phyloP scores from a whole-genome alignment of 306 rosid species.

The Quercus robur region DNA sequence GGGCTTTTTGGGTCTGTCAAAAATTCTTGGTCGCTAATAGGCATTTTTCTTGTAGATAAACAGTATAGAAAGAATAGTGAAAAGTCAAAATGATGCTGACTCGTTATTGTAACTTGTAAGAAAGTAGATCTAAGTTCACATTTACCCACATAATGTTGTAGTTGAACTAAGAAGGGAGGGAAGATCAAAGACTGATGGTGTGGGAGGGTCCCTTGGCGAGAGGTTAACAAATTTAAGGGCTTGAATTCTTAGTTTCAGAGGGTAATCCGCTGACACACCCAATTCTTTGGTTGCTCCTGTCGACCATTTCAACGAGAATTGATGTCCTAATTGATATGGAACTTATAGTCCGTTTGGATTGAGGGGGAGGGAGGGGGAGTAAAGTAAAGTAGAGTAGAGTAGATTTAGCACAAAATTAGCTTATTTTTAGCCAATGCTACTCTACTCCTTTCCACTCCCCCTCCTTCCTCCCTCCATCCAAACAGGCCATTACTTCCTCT shows the following conservation, averaged over 20 bases:
- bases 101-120: not conserved
- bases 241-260: slow-evolving; percentile 14
- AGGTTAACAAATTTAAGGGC: slow-evolving; percentile 14
- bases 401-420: too few relatives aligned
- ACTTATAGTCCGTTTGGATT: not conserved
- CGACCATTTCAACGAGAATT: slow-evolving; percentile 12
- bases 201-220: not conserved
- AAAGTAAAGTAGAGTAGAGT: too few relatives aligned
- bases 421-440: too few relatives aligned
- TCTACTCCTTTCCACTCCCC: too few relatives aligned
- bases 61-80: not conserved
- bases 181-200: not conserved
- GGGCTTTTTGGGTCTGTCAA: too few relatives aligned
- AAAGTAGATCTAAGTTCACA: slow-evolving; percentile 7
- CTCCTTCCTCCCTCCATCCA: too few relatives aligned
- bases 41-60: too few relatives aligned
- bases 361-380: too few relatives aligned
- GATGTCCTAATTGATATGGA: slow-evolving; percentile 19
- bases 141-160: slow-evolving; percentile 8
- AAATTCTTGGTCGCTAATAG: too few relatives aligned
- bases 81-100: not conserved
- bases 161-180: not conserved
- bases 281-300: slow-evolving; percentile 20
- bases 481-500: not conserved
- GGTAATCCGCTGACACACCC: slow-evolving; percentile 25